These are phyloP conservation scores for Elasticomyces elasticus DNA, from an alignment of 495 filamentous ascomycete genomes.

Conservation along the genomic window DNA sequence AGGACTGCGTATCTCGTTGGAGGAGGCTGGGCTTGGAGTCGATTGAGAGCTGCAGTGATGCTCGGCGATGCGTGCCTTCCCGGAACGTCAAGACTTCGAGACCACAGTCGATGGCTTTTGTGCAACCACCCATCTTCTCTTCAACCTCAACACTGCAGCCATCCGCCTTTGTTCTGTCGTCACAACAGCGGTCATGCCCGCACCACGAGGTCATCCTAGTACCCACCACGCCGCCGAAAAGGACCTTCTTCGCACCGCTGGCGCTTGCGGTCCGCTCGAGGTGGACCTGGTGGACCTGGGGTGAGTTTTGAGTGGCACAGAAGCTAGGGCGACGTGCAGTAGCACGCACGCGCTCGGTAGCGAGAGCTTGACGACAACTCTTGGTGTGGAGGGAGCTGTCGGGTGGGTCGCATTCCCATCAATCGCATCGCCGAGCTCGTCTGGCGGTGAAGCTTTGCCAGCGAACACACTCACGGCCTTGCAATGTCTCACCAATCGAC, in stretches of 20 bases:
- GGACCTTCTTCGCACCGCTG: neutral
- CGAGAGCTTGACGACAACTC: no score
- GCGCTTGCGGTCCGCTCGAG: neutral
- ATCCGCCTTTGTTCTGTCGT: neutral
- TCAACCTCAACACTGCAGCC: neutral
- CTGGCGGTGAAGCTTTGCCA: constrained; percentile 4
- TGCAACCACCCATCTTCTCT: no score
- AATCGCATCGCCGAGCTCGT: neutral
- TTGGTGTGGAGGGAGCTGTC: no score
- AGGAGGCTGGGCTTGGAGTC: constrained; percentile 14
- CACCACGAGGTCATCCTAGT: neutral
- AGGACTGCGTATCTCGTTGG: constrained; percentile 14
- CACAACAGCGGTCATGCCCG: neutral
- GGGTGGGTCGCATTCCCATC: no score
- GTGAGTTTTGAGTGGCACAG: neutral
- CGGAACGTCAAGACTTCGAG: no score
- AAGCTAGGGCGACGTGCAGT: neutral
- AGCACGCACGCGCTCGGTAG: neutral
- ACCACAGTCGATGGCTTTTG: no score
- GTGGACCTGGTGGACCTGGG: neutral
- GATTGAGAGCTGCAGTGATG: no score
- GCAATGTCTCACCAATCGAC: neutral
- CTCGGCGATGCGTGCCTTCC: no score
- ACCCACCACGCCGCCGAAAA: neutral
- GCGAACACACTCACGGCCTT: neutral